Conservation (phyloP, 352 stramenopile species). For the Proteromonas lacertae region DNA sequence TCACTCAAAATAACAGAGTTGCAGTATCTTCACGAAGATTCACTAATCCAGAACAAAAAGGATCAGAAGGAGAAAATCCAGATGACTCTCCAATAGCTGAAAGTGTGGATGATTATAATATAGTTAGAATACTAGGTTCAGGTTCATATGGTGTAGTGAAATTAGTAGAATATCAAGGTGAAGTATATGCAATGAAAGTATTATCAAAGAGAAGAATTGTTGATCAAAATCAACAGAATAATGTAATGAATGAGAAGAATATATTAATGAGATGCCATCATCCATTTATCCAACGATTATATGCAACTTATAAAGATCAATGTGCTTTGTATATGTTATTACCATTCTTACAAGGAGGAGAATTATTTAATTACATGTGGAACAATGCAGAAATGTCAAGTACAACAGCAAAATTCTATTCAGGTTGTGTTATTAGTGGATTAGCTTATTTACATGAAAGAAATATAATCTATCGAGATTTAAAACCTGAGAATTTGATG, state of each 20-base stretch:
- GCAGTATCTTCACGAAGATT: no score
- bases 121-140: conserved; percentile 20
- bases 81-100: no score
- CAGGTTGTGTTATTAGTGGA: conserved; percentile 21
- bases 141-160: conserved; percentile 78
- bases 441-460: conserved; percentile 37
- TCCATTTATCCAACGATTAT: conserved; percentile 80
- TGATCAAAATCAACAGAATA: conserved; percentile 75
- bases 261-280: conserved; percentile 80
- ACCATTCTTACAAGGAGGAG: conserved; percentile 79
- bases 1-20: no score
- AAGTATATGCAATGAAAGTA: conserved; percentile 72
- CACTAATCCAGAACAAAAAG: no score
- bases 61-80: no score
- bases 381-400: conserved; percentile 24
- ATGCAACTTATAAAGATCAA: conserved; percentile 66
- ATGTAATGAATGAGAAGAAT: conserved; percentile 89
- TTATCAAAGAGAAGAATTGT: conserved; percentile 80
- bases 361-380: conserved; percentile 70
- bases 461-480: conserved; percentile 45
- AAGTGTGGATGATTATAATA: neutral
- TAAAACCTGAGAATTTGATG: conserved; percentile 66
- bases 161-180: conserved; percentile 38
- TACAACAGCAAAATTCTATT: conserved; percentile 27
- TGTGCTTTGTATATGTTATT: conserved; percentile 90